Evolutionary conservation across 768 basidiomycete species (phyloP), one percentile per base, ranked within the genome.

Genomic region (Gloeopeniophorella convolvens): DNA sequence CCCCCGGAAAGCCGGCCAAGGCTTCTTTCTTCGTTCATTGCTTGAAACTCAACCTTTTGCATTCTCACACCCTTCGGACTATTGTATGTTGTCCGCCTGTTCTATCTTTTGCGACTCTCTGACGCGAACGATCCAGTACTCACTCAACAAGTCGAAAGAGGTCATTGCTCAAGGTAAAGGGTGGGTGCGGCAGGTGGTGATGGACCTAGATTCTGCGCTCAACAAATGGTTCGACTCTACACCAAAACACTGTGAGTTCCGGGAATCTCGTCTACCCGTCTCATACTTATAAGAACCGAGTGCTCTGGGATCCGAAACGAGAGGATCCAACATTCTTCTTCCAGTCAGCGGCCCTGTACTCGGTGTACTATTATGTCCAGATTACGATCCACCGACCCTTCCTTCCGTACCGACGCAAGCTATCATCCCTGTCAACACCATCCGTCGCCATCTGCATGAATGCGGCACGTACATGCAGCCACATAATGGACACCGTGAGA

Each of bases 11-110:
- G 56, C 79, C 81, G 1, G 77, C 76, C 5, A 60, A 60, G 1
- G 60, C 83, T 2, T 67, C 82, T 1, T 75, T 68, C 42, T 86
- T 86, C 55, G 70, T 77, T 44, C 70, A 65, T 40, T 66, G 70
- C 32, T 66, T 85, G 53, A 81, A 78, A 58, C 70, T 89, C 0
- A 72, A 70, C 21, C 76, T 81, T 45, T 80, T 90, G 40, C 71
- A 81, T 36, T 79, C 77, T 0, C 82, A 78, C 57, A 72, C 78
- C 1, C 67, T 83, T 43, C 69, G 82, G 40, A 85, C 84, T 0
- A 73, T 89, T 13, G 79, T 78, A 53, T 40, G 75, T 41, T 21
- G 13, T 2, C 28, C 28, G 12, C 16, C n/a, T n/a, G n/a, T n/a
- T n/a, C n/a, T n/a, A n/a, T n/a, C n/a, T n/a, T n/a, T n/a, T n/a